phyloP scores from a whole-genome alignment of 2,329 filamentous ascomycete species.

The Aaosphaeria arxii region DNA sequence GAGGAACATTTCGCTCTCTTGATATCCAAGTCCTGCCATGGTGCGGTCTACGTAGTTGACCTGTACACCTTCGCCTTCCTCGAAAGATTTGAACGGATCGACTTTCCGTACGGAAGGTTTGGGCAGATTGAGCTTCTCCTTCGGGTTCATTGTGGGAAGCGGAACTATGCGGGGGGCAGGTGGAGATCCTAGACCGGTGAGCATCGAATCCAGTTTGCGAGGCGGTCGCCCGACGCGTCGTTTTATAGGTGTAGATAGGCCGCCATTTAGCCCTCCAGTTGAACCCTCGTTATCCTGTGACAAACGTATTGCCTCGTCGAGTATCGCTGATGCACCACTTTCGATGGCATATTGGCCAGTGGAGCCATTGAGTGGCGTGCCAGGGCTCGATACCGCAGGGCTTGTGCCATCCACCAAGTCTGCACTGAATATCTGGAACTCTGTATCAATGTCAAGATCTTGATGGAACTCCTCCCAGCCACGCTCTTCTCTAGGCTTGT shows the following conservation, averaged over 20 bases:
- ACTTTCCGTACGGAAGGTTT: conserved; percentile 72
- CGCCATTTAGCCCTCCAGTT: conserved; percentile 10
- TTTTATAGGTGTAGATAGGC: conserved; percentile 46
- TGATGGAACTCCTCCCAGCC: conserved; percentile 98
- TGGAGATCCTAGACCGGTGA: conserved; percentile 58
- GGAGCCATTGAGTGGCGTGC: conserved; percentile 36
- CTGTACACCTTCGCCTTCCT: conserved; percentile 80
- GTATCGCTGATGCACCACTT: conserved; percentile 30
- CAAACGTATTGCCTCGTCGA: conserved; percentile 31
- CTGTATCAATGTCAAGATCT: conserved; percentile 83
- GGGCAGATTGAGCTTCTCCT: conserved; percentile 75
- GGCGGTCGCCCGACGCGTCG: conserved; percentile 63
- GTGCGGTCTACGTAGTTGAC: conserved; percentile 92
- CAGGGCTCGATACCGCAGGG: conserved; percentile 45
- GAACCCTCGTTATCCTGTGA: conserved; percentile 17
- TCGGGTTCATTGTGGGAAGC: conserved; percentile 75
- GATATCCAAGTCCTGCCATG: conserved; percentile 94
- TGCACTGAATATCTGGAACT: conserved; percentile 74
- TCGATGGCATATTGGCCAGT: conserved; percentile 31
- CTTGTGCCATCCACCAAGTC: conserved; percentile 79
- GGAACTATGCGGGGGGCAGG: conserved; percentile 67
- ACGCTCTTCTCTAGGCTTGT: conserved; percentile 94
- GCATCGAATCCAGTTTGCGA: conserved; percentile 60
- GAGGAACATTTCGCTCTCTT: conserved; percentile 87
- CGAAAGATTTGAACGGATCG: conserved; percentile 76